These are phyloP conservation scores for Cystofilobasidium macerans DNA, from an alignment of 768 basidiomycete genomes.

Conservation along the genomic window DNA sequence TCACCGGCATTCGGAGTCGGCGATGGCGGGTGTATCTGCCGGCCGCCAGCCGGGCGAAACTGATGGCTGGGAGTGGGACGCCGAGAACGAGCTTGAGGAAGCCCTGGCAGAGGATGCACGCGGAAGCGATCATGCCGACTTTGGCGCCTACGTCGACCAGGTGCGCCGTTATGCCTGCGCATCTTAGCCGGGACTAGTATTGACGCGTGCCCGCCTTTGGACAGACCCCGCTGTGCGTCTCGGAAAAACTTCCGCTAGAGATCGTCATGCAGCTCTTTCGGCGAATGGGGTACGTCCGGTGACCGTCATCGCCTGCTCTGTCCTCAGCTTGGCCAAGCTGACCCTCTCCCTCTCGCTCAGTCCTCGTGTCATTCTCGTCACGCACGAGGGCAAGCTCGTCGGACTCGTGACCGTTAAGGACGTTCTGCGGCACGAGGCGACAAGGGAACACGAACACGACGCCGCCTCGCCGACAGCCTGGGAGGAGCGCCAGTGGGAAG, in stretches of 20 bases:
- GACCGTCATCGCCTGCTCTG: neutral
- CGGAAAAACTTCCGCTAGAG: constrained; percentile 82
- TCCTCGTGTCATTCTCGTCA: constrained; percentile 90
- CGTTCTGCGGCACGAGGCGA: constrained; percentile 69
- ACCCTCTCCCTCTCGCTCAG: constrained; percentile 42
- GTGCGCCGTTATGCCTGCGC: constrained; percentile 43
- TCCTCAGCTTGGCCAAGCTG: neutral
- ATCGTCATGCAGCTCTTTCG: constrained; percentile 97
- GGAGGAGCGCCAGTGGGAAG: constrained; percentile 28
- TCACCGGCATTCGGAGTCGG: constrained; percentile 24
- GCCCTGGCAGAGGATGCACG: constrained; percentile 47
- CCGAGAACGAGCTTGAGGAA: constrained; percentile 55
- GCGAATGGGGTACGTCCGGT: constrained; percentile 66
- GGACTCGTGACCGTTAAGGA: constrained; percentile 95
- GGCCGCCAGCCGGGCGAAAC: constrained; percentile 13
- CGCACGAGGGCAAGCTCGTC: constrained; percentile 65
- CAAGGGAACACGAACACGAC: constrained; percentile 34
- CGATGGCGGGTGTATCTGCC: constrained; percentile 10
- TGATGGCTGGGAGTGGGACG: constrained; percentile 28
- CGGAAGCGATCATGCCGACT: constrained; percentile 40
- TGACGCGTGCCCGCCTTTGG: neutral
- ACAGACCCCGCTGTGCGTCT: constrained; percentile 87
- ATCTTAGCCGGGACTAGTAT: neutral
- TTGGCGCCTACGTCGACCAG: constrained; percentile 86
- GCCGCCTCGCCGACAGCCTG: constrained; percentile 21